These are phyloP conservation scores for Omphalea diandra DNA, from an alignment of 441 rosid genomes.

Conservation along the genomic window DNA sequence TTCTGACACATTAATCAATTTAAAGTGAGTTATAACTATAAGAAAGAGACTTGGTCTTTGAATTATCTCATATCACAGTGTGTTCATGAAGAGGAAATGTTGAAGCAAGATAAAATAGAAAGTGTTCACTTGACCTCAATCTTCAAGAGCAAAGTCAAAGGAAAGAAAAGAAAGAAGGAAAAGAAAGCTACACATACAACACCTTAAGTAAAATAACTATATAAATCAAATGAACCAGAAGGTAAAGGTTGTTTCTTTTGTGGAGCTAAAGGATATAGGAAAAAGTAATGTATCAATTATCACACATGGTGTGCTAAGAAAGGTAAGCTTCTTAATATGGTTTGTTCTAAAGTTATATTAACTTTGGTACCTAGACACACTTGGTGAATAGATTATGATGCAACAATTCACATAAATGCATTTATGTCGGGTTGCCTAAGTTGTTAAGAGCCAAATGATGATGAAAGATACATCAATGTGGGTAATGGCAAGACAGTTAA, in stretches of 20 bases:
- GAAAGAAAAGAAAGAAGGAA: background rate
- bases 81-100: background rate
- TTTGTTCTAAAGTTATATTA: too few relatives aligned
- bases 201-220: too few relatives aligned
- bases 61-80: background rate
- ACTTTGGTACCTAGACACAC: too few relatives aligned
- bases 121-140: background rate
- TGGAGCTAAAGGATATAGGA: background rate
- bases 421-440: too few relatives aligned
- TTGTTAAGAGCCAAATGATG: too few relatives aligned
- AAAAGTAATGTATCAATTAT: too few relatives aligned
- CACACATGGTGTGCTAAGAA: background rate
- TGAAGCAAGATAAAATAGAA: background rate
- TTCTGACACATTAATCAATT: slow-evolving; percentile 1
- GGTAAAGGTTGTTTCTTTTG: background rate
- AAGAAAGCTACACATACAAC: background rate
- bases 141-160: background rate
- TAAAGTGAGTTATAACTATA: background rate
- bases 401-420: too few relatives aligned
- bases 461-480: too few relatives aligned
- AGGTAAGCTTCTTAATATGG: background rate
- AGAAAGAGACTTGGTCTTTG: background rate
- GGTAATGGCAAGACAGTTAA: too few relatives aligned
- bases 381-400: background rate
- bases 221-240: too few relatives aligned